Percentiles rank a stretch among this genome's conserved stretches.
These are phyloP conservation scores for Adenanthera pavonina DNA, from an alignment of 306 rosid genomes.

Conservation along the genomic window DNA sequence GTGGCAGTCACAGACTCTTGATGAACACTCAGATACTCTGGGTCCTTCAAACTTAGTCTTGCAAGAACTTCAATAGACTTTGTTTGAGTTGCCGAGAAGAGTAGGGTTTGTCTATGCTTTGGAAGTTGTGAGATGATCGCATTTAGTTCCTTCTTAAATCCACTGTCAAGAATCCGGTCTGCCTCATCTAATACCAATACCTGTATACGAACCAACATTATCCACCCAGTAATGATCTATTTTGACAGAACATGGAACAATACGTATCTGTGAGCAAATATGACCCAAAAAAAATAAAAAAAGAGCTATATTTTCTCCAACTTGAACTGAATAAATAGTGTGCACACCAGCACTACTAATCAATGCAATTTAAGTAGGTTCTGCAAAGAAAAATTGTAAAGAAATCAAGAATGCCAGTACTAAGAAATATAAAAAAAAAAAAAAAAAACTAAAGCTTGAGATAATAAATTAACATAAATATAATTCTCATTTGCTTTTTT, in stretches of 20 bases:
- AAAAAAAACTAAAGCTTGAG: neutral
- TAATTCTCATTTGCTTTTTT: neutral
- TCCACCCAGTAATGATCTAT: constrained; percentile 46
- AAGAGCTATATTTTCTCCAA: neutral
- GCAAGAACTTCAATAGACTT: constrained; percentile 90
- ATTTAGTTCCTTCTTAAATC: constrained; percentile 76
- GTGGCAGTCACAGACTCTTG: constrained; percentile 86
- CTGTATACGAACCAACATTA: constrained; percentile 61
- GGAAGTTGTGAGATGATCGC: constrained; percentile 92
- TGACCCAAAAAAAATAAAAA: neutral
- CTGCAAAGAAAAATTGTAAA: neutral
- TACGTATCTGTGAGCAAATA: neutral
- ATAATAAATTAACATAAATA: neutral
- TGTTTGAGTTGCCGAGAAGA: constrained; percentile 94
- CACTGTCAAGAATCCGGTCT: constrained; percentile 84
- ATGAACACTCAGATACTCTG: constrained; percentile 93
- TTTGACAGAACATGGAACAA: constrained; percentile 6
- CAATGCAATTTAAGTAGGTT: constrained; percentile 11
- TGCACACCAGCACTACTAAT: neutral
- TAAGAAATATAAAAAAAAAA: too few species aligned
- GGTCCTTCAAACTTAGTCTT: constrained; percentile 94
- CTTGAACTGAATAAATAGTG: neutral
- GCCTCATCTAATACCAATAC: constrained; percentile 96
- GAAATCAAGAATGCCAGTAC: neutral
- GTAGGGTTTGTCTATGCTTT: constrained; percentile 83